Evolutionary conservation across 208 protist species (phyloP), one percentile per base, ranked within the genome.

Genomic region (Giardia duodenalis): DNA sequence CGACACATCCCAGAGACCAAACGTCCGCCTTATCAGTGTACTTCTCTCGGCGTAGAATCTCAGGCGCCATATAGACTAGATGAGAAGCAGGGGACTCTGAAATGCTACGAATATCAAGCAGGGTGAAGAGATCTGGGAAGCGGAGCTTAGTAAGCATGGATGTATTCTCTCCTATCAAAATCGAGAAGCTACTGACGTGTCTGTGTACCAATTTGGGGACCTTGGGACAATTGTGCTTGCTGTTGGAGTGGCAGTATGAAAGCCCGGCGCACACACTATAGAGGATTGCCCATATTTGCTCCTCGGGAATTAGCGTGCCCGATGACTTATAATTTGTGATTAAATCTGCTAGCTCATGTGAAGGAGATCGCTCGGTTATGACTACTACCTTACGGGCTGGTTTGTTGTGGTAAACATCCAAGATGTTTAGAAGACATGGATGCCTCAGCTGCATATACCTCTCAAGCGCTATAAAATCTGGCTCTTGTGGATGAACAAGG

Each of bases 1-100:
- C 4, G 42, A 89, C 86, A 42, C 96, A 95, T 39, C 97, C 97
- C 42, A 98, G 94, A 0, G 96, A 96, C 57, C 57, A 76, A 30
- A 76, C 57, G 30, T 76, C 57, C 10, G 30, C 57, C 57, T 76
- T 76, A 30, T 76, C 57, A 76, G 57, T 39, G 57, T 76, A 76
- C 30, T 39, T 76, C 30, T 76, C 57, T 30, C 57, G 57, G 19
- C 57, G 57, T 76, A 76, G 57, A 76, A 76, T 76, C 30, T 76
- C 57, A 10, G 57, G 57, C 57, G 57, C 57, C 10, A 76, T 10
- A 76, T 76, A 76, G 19, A 30, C 19, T 10, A 76, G 57, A 10
- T 76, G 57, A 39, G 57, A 10, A 76, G 57, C 30, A 76, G 57
- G 57, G 30, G 30, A 10, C 57, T 76, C 57, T 39, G 19, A 76